A percentile compares a stretch with the other conserved stretches of the same genome.
Conservation (phyloP, 805 yeast genomes). For the Ogataea trehalophila region DNA sequence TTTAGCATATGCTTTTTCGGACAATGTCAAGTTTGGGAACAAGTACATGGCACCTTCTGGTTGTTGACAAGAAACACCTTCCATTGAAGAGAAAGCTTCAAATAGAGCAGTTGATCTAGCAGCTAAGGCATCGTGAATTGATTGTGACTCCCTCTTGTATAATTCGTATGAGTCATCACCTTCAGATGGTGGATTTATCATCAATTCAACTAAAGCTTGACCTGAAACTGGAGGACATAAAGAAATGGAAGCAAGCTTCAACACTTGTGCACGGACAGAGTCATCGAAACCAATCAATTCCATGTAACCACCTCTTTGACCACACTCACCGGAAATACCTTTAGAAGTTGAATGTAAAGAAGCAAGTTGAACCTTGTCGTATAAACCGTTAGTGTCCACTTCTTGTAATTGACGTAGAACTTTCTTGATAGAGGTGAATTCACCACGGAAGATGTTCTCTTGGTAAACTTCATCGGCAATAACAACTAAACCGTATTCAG, state of each 20-base stretch:
- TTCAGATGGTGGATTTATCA: slow-evolving; percentile 83
- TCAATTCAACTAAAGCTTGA: slow-evolving; percentile 86
- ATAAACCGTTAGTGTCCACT: slow-evolving; percentile 46
- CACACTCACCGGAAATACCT: slow-evolving; percentile 98
- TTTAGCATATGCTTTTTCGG: slow-evolving; percentile 53
- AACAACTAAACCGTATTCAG: slow-evolving; percentile 75
- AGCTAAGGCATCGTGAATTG: slow-evolving; percentile 58
- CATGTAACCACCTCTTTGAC: slow-evolving; percentile 99
- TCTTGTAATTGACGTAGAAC: slow-evolving; percentile 63
- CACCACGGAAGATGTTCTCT: slow-evolving; percentile 78
- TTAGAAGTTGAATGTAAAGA: slow-evolving; percentile 97
- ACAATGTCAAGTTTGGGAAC: slow-evolving; percentile 73
- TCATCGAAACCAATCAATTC: slow-evolving; percentile 78
- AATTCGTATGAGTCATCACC: slow-evolving; percentile 73
- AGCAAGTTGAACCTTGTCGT: slow-evolving; percentile 76
- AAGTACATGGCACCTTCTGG: slow-evolving; percentile 99
- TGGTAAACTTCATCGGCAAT: slow-evolving; percentile 99
- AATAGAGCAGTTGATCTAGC: slow-evolving; percentile 61
- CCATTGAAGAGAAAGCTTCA: slow-evolving; percentile 69
- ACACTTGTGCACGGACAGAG: slow-evolving; percentile 64
- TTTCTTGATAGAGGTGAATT: slow-evolving; percentile 80
- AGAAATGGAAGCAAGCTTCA: slow-evolving; percentile 85
- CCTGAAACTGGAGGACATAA: slow-evolving; percentile 94
- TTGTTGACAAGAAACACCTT: slow-evolving; percentile 77
- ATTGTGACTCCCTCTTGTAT: slow-evolving; percentile 56